phyloP scores from a whole-genome alignment of 1,139 yeast genomes.

The Zygoascus sp. region DNA sequence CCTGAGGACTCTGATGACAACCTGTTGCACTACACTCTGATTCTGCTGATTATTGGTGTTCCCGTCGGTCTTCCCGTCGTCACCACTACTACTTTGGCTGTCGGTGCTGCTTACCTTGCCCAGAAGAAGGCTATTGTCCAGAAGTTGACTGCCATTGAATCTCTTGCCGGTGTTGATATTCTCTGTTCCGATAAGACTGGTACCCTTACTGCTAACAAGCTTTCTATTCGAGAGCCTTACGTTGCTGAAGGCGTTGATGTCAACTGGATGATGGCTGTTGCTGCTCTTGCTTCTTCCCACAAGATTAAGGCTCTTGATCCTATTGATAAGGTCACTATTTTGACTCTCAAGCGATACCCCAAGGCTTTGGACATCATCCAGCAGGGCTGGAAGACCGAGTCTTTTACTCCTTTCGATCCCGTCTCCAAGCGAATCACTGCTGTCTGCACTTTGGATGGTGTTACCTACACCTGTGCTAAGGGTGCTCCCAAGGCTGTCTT shows the following conservation, averaged over 20 bases:
- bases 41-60: constrained; percentile 89
- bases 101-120: constrained; percentile 94
- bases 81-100: constrained; percentile 93
- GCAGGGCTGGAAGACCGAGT: constrained; percentile 84
- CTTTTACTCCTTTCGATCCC: constrained; percentile 97
- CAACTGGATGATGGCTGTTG: constrained; percentile 68
- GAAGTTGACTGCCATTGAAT: constrained; percentile 86
- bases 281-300: constrained; percentile 67
- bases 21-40: constrained; percentile 72
- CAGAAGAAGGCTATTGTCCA: constrained; percentile 90
- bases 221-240: constrained; percentile 58
- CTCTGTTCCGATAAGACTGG: constrained; percentile 94
- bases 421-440: constrained; percentile 96
- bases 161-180: constrained; percentile 90
- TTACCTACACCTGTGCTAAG: constrained; percentile 90
- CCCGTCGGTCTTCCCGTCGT: constrained; percentile 96
- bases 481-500: constrained; percentile 99
- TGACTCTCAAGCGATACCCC: constrained; percentile 51
- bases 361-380: constrained; percentile 93
- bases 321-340: constrained; percentile 58
- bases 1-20: constrained; percentile 35
- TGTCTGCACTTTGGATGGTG: constrained; percentile 94
- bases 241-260: constrained; percentile 62
- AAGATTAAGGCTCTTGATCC: constrained; percentile 71
- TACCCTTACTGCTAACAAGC: constrained; percentile 89